Percentiles rank a stretch among this genome's conserved stretches.
These are phyloP conservation scores for Zoysia matrella DNA, from an alignment of 202 grass and related monocot species.

Conservation along the genomic window DNA sequence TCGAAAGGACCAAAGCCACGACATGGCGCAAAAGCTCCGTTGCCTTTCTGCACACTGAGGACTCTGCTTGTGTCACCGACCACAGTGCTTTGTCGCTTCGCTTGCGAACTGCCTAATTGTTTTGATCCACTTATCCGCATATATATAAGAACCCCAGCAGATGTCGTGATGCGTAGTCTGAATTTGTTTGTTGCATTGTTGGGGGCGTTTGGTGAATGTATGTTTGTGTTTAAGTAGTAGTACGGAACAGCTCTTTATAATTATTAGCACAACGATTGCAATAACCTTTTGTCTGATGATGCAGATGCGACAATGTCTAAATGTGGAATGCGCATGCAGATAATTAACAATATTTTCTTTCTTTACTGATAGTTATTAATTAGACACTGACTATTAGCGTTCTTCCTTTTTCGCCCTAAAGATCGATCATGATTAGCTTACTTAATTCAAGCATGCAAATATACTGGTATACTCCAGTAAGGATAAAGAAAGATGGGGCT, in stretches of 20 bases:
- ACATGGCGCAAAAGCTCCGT: constrained; percentile 9
- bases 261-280: neutral
- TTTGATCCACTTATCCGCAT: neutral
- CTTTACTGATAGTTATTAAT: neutral
- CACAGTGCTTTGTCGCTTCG: no score
- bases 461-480: no score
- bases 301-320: constrained; percentile 22
- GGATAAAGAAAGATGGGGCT: no score
- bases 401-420: no score
- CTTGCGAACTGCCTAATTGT: neutral
- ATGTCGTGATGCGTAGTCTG: neutral
- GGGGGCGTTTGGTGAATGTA: neutral
- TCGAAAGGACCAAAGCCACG: neutral
- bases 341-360: neutral
- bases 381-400: neutral
- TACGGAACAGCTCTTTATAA: neutral
- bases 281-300: neutral
- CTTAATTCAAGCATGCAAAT: neutral
- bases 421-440: neutral
- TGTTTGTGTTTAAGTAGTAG: no score
- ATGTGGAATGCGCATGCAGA: constrained; percentile 8
- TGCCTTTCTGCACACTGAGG: constrained; percentile 28
- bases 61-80: no score
- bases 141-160: neutral
- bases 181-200: neutral